These are phyloP conservation scores for Cenchrus fungigraminus DNA, from an alignment of 176 grass and related monocot genomes.

Conservation along the genomic window DNA sequence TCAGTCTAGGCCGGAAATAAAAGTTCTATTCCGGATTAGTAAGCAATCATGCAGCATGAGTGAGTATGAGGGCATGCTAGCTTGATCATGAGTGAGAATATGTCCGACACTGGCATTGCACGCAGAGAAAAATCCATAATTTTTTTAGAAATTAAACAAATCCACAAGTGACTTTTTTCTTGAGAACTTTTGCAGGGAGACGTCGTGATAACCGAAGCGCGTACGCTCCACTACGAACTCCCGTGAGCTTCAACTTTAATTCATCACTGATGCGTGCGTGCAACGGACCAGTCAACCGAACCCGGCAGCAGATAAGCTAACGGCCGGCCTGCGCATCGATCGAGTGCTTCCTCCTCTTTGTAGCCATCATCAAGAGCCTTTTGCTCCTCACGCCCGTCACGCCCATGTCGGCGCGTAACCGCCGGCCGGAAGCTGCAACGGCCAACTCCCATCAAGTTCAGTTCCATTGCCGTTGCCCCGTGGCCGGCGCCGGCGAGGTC, in stretches of 20 bases:
- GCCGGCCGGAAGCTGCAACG: background rate
- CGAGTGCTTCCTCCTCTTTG: background rate
- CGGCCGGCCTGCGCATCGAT: too few species aligned
- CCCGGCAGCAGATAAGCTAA: too few species aligned
- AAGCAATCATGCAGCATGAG: background rate
- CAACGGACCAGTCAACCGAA: too few species aligned
- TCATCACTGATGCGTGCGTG: too few species aligned
- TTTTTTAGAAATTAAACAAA: too few species aligned
- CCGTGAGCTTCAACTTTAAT: background rate
- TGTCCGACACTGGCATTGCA: background rate
- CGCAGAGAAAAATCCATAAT: background rate
- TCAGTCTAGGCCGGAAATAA: too few species aligned
- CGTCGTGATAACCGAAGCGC: background rate
- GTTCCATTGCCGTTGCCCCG: background rate
- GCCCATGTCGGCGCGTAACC: constrained; percentile 2
- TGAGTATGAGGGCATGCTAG: constrained; percentile 2
- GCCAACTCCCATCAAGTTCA: background rate
- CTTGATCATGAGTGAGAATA: background rate
- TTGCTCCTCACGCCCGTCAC: background rate
- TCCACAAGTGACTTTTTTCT: too few species aligned
- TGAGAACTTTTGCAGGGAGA: too few species aligned
- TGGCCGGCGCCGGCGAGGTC: background rate
- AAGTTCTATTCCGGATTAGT: too few species aligned
- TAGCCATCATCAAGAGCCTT: constrained; percentile 8
- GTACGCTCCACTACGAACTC: background rate